Evolutionary conservation across 1,284 basidiomycete species (phyloP), one percentile per base, ranked within the genome.

Genomic region (Wallemia mellicola): DNA sequence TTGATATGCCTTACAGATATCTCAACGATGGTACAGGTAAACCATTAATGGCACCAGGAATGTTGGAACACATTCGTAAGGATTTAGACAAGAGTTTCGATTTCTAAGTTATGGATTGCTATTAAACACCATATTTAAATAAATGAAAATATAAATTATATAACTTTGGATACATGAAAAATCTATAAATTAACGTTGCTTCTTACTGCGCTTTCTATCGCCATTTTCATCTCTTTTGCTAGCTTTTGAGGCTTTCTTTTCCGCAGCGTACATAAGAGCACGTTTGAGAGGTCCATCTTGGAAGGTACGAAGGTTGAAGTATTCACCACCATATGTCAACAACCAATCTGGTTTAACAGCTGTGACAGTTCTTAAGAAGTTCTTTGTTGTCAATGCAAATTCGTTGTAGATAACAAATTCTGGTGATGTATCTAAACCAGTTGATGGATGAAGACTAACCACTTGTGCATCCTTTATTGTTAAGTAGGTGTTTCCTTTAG

Each of bases 351-450:
- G 28, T 27, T 28, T 24, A 15, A 24, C 58, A 60, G 22, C 38
- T 5, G 28, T 11, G 55, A 57, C 24, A 2, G 26, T 28, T 28
- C 24, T 57, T 17, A 26, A 25, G 27, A 26, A 27, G n/a, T 61
- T 68, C 67, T 75, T 73, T 9, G 88, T 88, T 15, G 92, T 98
- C 63, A 96, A 73, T 27, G 96, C 88, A 68, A 98, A 98, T 70
- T 94, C 94, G 69, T 98, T 94, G 76, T 94, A 99, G 48, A 95
- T 71, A 17, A 96, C 87, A 86, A 89, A 98, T 66, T 96, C 91
- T 0, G 92, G 89, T 61, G 82, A 82, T n/a, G 79, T 79, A 64
- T 94, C 86, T 57, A 98, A 73, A 27, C 91, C 88, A 63, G 87
- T 92, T 2, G 83, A 86, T 3, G 92, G 86, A 69, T 99, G 92